These are phyloP conservation scores for Pichia sp. DNA, from an alignment of 1,139 yeast species.

Conservation along the genomic window DNA sequence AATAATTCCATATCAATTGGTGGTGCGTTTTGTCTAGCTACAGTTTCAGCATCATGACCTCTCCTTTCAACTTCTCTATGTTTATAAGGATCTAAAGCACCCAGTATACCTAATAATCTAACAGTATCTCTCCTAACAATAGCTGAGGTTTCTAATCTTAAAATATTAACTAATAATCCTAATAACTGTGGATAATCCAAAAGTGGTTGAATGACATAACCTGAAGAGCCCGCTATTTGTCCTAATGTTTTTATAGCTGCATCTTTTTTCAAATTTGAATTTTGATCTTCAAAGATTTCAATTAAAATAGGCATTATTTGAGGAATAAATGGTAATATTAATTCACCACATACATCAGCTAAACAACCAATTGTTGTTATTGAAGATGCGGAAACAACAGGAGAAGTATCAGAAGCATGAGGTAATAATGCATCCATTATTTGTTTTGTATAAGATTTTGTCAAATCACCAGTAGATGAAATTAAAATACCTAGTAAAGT, in stretches of 20 bases:
- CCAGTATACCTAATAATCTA: constrained; percentile 80
- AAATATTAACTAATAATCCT: constrained; percentile 72
- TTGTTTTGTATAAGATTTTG: constrained; percentile 87
- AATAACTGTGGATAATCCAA: constrained; percentile 85
- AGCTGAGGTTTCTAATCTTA: constrained; percentile 73
- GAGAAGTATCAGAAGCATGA: constrained; percentile 59
- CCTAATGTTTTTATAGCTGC: constrained; percentile 87
- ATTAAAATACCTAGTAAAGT: constrained; percentile 67
- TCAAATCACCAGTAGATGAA: constrained; percentile 68
- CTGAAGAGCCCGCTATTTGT: constrained; percentile 83
- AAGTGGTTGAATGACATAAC: constrained; percentile 91
- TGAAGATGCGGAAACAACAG: constrained; percentile 82
- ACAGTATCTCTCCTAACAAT: constrained; percentile 81
- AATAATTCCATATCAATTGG: constrained; percentile 84
- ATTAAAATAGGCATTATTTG: constrained; percentile 82
- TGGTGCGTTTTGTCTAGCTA: constrained; percentile 79
- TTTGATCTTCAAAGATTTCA: constrained; percentile 87
- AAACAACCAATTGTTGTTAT: constrained; percentile 87
- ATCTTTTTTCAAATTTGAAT: constrained; percentile 77
- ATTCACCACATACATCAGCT: constrained; percentile 84
- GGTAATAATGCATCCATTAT: constrained; percentile 79
- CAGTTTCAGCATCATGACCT: constrained; percentile 48
- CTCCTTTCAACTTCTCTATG: constrained; percentile 85
- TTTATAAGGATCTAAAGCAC: constrained; percentile 95
- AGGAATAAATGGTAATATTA: constrained; percentile 63